phyloP scores from a whole-genome alignment of 2,329 filamentous ascomycete genomes.

The Scedosporium apiospermum region DNA sequence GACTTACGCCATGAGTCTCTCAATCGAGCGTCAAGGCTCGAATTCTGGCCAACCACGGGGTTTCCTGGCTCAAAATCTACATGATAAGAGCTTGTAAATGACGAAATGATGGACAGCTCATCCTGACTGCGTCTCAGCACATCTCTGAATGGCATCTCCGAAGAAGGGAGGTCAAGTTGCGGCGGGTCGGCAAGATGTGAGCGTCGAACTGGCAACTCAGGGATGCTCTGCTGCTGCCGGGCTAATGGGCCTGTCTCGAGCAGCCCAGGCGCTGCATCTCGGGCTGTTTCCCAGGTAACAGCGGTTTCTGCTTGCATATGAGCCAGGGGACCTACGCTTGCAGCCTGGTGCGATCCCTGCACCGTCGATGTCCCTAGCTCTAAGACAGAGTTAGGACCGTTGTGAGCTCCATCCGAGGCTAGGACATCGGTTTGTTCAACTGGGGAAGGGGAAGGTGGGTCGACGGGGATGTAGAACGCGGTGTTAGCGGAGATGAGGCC shows the following conservation, averaged over 20 bases:
- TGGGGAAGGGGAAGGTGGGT: background rate
- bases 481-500: background rate
- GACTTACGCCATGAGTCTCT: constrained; percentile 30
- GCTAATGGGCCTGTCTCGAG: background rate
- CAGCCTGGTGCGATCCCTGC: background rate
- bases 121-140: background rate
- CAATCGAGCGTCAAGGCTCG: constrained; percentile 18
- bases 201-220: too few species aligned
- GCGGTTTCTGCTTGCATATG: background rate
- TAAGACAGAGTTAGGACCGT: background rate
- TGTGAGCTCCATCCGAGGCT: background rate
- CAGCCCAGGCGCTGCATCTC: background rate
- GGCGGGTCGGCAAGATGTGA: too few species aligned
- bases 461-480: background rate
- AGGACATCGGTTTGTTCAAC: background rate
- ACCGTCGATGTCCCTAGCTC: background rate
- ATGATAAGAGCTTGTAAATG: background rate
- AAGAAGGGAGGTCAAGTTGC: background rate
- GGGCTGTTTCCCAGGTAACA: background rate
- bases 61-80: background rate
- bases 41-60: background rate
- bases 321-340: background rate
- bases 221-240: too few species aligned
- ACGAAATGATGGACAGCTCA: background rate
- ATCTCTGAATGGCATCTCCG: background rate